Conservation (phyloP, 352 stramenopile species). For the Pythium oligandrum region DNA sequence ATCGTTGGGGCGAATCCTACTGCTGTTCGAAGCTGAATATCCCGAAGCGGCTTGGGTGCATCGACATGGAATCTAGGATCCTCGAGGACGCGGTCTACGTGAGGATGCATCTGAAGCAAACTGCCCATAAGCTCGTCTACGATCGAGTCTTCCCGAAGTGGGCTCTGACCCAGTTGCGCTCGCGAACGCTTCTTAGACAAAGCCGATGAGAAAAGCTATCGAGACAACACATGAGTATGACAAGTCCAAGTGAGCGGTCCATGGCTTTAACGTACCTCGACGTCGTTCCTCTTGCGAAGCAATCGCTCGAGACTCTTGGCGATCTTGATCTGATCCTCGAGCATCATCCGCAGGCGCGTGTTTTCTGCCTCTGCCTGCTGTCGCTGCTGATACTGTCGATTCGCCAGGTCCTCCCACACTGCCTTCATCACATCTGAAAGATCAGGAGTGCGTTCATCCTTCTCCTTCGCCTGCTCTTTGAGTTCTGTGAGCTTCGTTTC, state of each 20-base stretch:
- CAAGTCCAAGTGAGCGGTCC: not conserved
- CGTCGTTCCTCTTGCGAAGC: constrained; percentile 1
- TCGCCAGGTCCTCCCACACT: constrained; percentile 33
- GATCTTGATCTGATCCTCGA: constrained; percentile 39
- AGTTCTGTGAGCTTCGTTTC: no score
- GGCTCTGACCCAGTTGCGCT: no score
- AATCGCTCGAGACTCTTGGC: constrained; percentile 35
- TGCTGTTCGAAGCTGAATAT: not conserved
- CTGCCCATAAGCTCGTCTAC: not conserved
- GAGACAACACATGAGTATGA: no score
- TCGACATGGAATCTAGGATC: not conserved
- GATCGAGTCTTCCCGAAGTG: no score
- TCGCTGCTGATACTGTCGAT: constrained; percentile 24
- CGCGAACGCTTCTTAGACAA: no score
- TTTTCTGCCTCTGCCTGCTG: constrained; percentile 32
- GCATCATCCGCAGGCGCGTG: constrained; percentile 14
- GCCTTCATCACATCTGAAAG: not conserved
- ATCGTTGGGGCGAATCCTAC: not conserved
- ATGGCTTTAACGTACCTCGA: not conserved
- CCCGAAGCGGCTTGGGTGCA: no score
- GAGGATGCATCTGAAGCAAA: not conserved
- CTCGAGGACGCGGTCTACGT: not conserved
- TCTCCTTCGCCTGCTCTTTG: not conserved
- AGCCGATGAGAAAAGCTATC: no score
- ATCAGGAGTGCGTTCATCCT: not conserved